A percentile compares a stretch with the other conserved stretches of the same genome.
phyloP scores from a whole-genome alignment of 225 moss, liverwort and hornwort genomes.

The Marchantia polymorpha region DNA sequence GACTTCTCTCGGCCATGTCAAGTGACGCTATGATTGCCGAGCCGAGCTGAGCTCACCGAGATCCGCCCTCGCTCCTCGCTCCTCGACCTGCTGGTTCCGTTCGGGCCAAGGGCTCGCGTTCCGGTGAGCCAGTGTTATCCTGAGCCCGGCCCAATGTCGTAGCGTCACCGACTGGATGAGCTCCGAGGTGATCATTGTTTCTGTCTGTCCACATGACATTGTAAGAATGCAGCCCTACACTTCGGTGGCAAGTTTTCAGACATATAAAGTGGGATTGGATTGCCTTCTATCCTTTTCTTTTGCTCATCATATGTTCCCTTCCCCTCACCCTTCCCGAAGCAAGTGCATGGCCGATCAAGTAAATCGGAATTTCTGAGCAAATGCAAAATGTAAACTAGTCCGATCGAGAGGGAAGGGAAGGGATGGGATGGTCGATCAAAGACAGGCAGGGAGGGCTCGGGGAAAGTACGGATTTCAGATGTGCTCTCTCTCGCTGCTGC shows the following conservation, averaged over 20 bases:
- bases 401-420: too few species aligned
- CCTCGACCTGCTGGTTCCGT: background rate
- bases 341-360: too few species aligned
- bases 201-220: conserved; percentile 11
- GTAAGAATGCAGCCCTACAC: conserved; percentile 7
- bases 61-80: background rate
- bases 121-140: background rate
- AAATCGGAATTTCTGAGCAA: too few species aligned
- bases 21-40: background rate
- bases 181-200: background rate
- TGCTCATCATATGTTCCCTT: too few species aligned
- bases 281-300: background rate
- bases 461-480: too few species aligned
- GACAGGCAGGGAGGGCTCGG: too few species aligned
- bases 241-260: conserved; percentile 5
- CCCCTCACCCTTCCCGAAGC: too few species aligned
- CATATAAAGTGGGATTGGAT: conserved; percentile 5
- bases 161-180: conserved; percentile 10
- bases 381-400: too few species aligned
- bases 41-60: too few species aligned
- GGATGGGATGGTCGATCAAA: too few species aligned
- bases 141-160: background rate
- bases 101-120: too few species aligned
- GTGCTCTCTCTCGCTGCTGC: too few species aligned
- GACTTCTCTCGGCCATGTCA: background rate